Evolutionary conservation across 805 yeast genomes (phyloP), one percentile per base, ranked within the genome.

Genomic region (Saccharomyces kudriavzevii): DNA sequence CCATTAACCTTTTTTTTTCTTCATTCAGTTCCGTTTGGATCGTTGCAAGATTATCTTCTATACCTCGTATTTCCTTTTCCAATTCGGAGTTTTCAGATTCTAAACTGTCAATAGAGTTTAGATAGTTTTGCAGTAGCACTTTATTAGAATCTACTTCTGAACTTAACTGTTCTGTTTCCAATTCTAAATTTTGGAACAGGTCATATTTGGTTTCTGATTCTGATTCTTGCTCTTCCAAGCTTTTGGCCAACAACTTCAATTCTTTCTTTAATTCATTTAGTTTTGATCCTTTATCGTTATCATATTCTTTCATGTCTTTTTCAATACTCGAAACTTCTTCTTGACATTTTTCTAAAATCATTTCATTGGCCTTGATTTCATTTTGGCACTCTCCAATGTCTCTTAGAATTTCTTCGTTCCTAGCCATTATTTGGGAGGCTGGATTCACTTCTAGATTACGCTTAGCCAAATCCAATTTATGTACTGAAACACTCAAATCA

Each of bases 241-340:
- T 69, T 5, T 63, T 57, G 0, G 72, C 62, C 4, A 85, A 66
- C 6, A 62, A 58, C 10, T 65, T 62, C 25, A 85, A 75, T 56
- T 86, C 89, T 4, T 62, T 56, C 58, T 80, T 77, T 45, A 87
- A 71, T 61, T 86, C 81, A 49, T 80, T 81, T 55, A 95, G 74
- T 67, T 92, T 95, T 0, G 85, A 79, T 0, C 91, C 89, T 60
- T 90, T 91, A 66, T 95, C 86, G 47, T 73, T 73, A 55, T 79
- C 81, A 66, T 90, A 92, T 61, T 94, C 98, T 51, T 77, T 75
- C 73, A 90, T 87, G 66, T 94, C 98, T 17, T 73, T 78, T 63
- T 87, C 87, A 51, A 87, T 83, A 6, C 65, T 65, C 2, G 61
- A 58, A 11, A 87, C 78, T 28, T 84, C 86, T 0, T 53, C 54